Conservation (phyloP, 768 basidiomycete genomes). For the Coprinellus micaceus region DNA sequence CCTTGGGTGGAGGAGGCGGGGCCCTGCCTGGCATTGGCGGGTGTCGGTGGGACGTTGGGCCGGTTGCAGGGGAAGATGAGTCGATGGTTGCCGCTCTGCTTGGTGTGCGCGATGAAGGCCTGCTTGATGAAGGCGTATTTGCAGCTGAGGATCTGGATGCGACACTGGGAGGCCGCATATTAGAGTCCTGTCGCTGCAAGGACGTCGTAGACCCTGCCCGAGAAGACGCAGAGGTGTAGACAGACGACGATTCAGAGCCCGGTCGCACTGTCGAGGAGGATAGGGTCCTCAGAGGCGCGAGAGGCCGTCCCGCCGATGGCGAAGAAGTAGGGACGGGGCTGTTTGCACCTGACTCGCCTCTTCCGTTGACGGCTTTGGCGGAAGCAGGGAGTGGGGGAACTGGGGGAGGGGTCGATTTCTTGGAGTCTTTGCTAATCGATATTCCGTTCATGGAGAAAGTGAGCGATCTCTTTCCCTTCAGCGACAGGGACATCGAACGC, state of each 20-base stretch:
- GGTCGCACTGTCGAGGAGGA: not conserved
- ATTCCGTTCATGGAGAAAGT: conserved; percentile 15
- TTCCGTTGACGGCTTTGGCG: not conserved
- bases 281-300: not conserved
- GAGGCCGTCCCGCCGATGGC: not conserved
- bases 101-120: too few relatives aligned
- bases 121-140: not conserved
- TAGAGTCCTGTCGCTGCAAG: not conserved
- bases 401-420: conserved; percentile 32
- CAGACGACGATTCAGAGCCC: not conserved
- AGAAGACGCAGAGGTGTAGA: not conserved
- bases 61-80: too few relatives aligned
- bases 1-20: too few relatives aligned
- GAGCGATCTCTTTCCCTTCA: conserved; percentile 45
- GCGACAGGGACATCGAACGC: conserved; percentile 38
- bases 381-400: conserved; percentile 40
- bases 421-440: not conserved
- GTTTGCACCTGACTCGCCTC: not conserved
- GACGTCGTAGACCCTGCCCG: not conserved
- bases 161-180: not conserved
- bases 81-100: too few relatives aligned
- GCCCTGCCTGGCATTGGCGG: too few relatives aligned
- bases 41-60: too few relatives aligned
- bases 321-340: not conserved
- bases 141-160: not conserved